Percentiles rank a stretch among this genome's conserved stretches.
These are phyloP conservation scores for Metroxylon sagu DNA, from an alignment of 176 grass and related monocot species.

Conservation along the genomic window DNA sequence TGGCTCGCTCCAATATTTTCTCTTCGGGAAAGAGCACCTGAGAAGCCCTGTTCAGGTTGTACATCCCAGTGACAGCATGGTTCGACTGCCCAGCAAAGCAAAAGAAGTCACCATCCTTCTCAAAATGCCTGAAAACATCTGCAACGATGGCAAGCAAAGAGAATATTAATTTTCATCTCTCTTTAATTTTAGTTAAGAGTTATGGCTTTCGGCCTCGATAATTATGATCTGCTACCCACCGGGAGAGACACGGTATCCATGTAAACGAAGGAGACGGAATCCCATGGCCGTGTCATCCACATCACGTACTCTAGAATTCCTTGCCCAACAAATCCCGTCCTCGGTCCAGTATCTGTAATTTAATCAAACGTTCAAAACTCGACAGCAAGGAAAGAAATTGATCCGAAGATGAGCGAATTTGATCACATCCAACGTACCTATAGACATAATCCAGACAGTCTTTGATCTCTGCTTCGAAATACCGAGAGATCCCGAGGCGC, in stretches of 20 bases:
- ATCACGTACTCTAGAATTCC: constrained; percentile 50
- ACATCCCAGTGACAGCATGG: constrained; percentile 89
- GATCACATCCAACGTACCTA: neutral
- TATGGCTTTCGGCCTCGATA: too few relatives aligned
- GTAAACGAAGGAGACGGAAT: constrained; percentile 68
- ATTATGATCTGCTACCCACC: constrained; percentile 18
- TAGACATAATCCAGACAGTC: neutral
- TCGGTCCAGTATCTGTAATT: constrained; percentile 56
- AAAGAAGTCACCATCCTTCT: constrained; percentile 81
- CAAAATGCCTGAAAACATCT: constrained; percentile 75
- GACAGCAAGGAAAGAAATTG: constrained; percentile 2
- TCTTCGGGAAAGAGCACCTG: constrained; percentile 45
- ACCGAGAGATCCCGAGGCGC: constrained; percentile 3
- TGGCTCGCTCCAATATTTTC: constrained; percentile 38
- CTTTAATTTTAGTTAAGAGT: too few relatives aligned
- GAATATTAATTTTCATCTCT: too few relatives aligned
- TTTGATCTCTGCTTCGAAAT: constrained; percentile 6
- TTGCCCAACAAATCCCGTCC: constrained; percentile 86
- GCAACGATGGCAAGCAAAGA: neutral
- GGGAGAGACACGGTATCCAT: constrained; percentile 71
- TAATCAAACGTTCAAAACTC: neutral
- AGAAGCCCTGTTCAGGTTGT: constrained; percentile 75
- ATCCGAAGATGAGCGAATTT: too few relatives aligned
- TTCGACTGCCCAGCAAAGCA: constrained; percentile 82
- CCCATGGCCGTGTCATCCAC: constrained; percentile 82